These are phyloP conservation scores for Fusarium sp. DNA, from an alignment of 2,329 filamentous ascomycete genomes.

Conservation along the genomic window DNA sequence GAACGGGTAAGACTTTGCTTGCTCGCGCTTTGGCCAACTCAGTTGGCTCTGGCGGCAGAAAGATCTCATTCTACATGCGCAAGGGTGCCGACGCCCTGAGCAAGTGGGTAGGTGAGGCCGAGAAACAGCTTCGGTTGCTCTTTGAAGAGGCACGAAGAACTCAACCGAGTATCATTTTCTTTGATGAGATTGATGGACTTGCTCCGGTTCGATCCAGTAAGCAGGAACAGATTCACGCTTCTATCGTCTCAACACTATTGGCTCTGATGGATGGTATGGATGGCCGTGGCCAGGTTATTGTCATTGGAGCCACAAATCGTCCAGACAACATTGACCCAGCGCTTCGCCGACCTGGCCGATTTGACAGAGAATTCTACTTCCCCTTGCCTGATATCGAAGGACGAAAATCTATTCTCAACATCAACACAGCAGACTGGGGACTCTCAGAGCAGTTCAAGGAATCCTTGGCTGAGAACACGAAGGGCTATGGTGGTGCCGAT, in stretches of 20 bases:
- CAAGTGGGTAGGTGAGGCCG: constrained; percentile 99
- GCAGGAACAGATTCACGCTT: constrained; percentile 98
- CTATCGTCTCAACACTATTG: constrained; percentile 94
- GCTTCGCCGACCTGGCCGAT: constrained; percentile 92
- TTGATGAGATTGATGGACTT: constrained; percentile 97
- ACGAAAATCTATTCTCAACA: constrained; percentile 89
- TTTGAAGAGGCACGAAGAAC: constrained; percentile 97
- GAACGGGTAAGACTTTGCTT: constrained; percentile 97
- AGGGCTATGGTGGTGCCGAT: constrained; percentile 97
- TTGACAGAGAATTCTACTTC: constrained; percentile 98
- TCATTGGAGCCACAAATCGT: constrained; percentile 98
- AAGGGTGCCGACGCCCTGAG: constrained; percentile 98
- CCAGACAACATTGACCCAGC: constrained; percentile 97
- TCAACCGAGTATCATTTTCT: constrained; percentile 99
- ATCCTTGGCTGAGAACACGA: constrained; percentile 88
- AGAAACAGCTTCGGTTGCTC: constrained; percentile 91
- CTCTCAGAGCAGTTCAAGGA: constrained; percentile 85
- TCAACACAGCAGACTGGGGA: constrained; percentile 96
- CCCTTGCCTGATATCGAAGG: constrained; percentile 87
- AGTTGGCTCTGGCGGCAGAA: constrained; percentile 88
- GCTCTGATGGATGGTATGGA: constrained; percentile 99
- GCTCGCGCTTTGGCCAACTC: constrained; percentile 93
- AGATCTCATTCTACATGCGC: constrained; percentile 99
- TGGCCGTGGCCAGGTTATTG: constrained; percentile 96
- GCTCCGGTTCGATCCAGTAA: constrained; percentile 97